A percentile compares a stretch with the other conserved stretches of the same genome.
Conservation (phyloP, 2,329 filamentous ascomycete species). For the Aspergillus thermomutatus region DNA sequence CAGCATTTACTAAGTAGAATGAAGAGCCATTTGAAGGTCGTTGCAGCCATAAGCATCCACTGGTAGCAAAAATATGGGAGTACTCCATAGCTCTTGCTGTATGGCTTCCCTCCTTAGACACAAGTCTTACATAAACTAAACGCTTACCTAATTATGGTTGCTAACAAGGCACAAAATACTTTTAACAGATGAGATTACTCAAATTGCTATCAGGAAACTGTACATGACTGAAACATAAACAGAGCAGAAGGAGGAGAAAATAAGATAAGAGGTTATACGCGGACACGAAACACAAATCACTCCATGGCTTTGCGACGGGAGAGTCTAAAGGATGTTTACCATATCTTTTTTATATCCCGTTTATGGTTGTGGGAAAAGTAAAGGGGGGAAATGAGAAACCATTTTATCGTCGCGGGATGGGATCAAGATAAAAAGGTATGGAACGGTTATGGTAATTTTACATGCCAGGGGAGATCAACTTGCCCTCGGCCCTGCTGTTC, state of each 20-base stretch:
- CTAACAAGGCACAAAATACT: background rate
- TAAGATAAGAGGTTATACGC: background rate
- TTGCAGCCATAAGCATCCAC: background rate
- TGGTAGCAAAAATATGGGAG: no score
- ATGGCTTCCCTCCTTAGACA: background rate
- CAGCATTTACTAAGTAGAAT: background rate
- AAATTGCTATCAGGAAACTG: constrained; percentile 13
- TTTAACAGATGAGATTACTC: background rate
- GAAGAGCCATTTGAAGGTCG: background rate
- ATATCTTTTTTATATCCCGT: background rate
- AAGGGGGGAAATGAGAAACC: background rate
- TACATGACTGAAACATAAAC: constrained; percentile 14
- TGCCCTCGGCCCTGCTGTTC: constrained; percentile 70
- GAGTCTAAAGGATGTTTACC: background rate
- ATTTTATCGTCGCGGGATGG: background rate
- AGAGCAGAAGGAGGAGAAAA: constrained; percentile 1
- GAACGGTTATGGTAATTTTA: constrained; percentile 35
- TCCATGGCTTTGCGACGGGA: background rate
- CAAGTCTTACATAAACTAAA: background rate
- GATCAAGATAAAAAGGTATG: background rate
- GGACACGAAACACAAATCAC: background rate
- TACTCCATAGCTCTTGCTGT: no score
- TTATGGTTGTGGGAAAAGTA: background rate
- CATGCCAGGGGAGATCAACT: constrained; percentile 85
- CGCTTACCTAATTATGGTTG: background rate